Percentiles rank a stretch among this genome's conserved stretches.
Conservation (phyloP, 345 rosid species). For the Passiflora organensis region DNA sequence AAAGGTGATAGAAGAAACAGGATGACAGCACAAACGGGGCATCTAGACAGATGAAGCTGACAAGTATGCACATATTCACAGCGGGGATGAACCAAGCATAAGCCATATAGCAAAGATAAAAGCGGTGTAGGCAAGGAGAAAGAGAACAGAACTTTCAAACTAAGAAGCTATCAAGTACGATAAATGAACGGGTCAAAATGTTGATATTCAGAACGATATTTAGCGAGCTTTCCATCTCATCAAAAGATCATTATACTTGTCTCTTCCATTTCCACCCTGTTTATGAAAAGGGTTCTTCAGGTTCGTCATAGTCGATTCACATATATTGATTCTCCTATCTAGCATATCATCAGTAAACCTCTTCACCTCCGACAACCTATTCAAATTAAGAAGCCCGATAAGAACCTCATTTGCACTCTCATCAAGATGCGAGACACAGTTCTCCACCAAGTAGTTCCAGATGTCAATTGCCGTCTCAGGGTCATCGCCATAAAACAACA, state of each 20-base stretch:
- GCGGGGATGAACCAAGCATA: no score
- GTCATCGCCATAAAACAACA: conserved; percentile 42
- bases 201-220: neutral
- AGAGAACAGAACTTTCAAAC: no score
- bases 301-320: conserved; percentile 44
- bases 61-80: no score
- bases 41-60: no score
- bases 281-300: conserved; percentile 36
- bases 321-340: conserved; percentile 33
- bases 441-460: conserved; percentile 52
- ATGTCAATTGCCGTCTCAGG: conserved; percentile 53
- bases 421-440: conserved; percentile 33
- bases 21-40: no score
- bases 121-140: no score
- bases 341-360: conserved; percentile 45
- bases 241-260: conserved; percentile 37
- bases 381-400: conserved; percentile 39
- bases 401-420: conserved; percentile 44
- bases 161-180: no score
- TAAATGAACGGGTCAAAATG: no score
- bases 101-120: no score
- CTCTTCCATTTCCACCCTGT: conserved; percentile 36
- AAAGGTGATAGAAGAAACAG: no score
- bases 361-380: conserved; percentile 40
- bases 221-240: conserved; percentile 38